Evolutionary conservation across 306 rosid species (phyloP).

Genomic region (Corylus heterophylla): DNA sequence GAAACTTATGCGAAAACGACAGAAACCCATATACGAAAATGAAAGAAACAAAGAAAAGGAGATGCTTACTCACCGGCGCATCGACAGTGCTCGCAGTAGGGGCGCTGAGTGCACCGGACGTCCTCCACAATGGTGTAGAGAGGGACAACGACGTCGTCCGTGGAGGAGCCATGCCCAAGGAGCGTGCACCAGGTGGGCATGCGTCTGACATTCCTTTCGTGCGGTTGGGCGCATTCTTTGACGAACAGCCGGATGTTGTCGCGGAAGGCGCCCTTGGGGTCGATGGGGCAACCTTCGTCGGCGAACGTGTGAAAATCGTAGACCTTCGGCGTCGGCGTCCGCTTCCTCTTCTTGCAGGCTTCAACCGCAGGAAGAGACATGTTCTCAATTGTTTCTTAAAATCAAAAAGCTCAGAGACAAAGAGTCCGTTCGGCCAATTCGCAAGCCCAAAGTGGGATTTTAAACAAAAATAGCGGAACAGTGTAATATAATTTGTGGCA

Average conservation of each 20-base stretch:
- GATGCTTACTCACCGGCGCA: conserved; percentile 61
- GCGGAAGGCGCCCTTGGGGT: conserved; percentile 55
- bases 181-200: conserved; percentile 72
- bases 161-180: conserved; percentile 49
- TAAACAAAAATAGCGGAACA: too few species aligned
- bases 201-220: conserved; percentile 49
- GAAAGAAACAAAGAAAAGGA: too few species aligned
- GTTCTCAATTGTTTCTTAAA: too few species aligned
- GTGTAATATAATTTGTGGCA: too few species aligned
- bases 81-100: conserved; percentile 80
- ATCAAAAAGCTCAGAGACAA: too few species aligned
- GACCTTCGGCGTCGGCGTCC: conserved; percentile 59
- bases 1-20: too few species aligned
- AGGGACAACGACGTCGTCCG: conserved; percentile 55
- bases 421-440: too few species aligned
- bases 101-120: conserved; percentile 45
- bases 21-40: too few species aligned
- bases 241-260: conserved; percentile 67
- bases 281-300: conserved; percentile 57
- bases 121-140: conserved; percentile 74
- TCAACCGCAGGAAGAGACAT: too few species aligned
- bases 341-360: conserved; percentile 41
- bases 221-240: conserved; percentile 57
- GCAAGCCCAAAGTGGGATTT: too few species aligned
- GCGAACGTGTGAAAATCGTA: conserved; percentile 60